A percentile compares a stretch with the other conserved stretches of the same genome.
phyloP scores from a whole-genome alignment of 495 filamentous ascomycete species.

The Penicillium herquei region DNA sequence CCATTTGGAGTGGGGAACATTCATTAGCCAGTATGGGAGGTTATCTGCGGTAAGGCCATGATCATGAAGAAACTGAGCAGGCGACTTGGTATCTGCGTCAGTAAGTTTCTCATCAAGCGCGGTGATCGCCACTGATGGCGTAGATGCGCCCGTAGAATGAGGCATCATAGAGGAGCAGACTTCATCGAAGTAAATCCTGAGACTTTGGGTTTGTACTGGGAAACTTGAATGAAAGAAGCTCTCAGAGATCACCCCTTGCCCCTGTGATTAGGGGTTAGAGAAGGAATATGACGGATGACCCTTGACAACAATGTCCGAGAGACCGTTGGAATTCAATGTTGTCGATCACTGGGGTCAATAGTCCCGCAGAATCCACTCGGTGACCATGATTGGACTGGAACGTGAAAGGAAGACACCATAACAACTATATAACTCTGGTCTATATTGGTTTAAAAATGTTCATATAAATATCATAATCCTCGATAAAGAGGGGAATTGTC shows the following conservation, averaged over 20 bases:
- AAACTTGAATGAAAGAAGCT: neutral
- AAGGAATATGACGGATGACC: neutral
- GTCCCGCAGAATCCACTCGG: constrained; percentile 13
- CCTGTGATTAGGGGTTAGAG: neutral
- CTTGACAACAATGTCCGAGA: too few species aligned
- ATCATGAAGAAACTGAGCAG: constrained; percentile 10
- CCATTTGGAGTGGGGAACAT: constrained; percentile 62
- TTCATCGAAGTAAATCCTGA: neutral
- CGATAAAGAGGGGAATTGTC: too few species aligned
- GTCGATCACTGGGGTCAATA: constrained; percentile 14
- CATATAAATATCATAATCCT: too few species aligned
- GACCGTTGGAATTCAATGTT: constrained; percentile 1
- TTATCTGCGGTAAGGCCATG: constrained; percentile 9
- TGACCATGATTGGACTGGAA: constrained; percentile 7
- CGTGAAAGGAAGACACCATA: neutral
- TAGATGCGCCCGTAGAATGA: constrained; percentile 15
- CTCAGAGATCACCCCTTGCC: too few species aligned
- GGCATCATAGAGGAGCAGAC: constrained; percentile 9
- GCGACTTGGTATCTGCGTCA: constrained; percentile 15
- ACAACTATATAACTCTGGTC: neutral
- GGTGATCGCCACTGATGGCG: constrained; percentile 24
- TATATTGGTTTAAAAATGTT: too few species aligned
- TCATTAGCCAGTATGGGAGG: constrained; percentile 78
- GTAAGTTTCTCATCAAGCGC: constrained; percentile 23
- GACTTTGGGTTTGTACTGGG: neutral